Evolutionary conservation across 805 yeast species (phyloP).

Genomic region (Huiozyma naganishii): DNA sequence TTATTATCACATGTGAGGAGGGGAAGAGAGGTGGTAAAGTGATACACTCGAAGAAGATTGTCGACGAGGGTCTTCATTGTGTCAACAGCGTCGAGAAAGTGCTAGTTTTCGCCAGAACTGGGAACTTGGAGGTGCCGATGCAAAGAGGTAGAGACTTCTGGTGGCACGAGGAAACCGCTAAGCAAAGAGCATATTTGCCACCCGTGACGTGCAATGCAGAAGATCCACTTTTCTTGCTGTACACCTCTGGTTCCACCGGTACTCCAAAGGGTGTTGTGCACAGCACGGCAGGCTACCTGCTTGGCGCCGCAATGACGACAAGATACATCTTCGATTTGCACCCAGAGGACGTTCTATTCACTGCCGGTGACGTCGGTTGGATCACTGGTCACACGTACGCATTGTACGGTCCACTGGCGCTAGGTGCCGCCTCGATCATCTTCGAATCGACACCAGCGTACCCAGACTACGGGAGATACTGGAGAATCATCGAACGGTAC

Average conservation of each 20-base stretch:
- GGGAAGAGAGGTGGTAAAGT: slow-evolving; percentile 93
- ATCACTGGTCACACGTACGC: slow-evolving; percentile 97
- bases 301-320: slow-evolving; percentile 87
- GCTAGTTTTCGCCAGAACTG: slow-evolving; percentile 82
- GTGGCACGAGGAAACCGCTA: slow-evolving; percentile 87
- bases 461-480: slow-evolving; percentile 89
- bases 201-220: slow-evolving; percentile 82
- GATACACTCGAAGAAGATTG: slow-evolving; percentile 85
- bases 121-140: slow-evolving; percentile 61
- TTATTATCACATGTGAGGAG: slow-evolving; percentile 90
- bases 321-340: slow-evolving; percentile 91
- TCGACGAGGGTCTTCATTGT: slow-evolving; percentile 79
- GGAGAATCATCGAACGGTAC: slow-evolving; percentile 88
- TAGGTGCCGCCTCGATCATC: slow-evolving; percentile 85
- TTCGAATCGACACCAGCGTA: slow-evolving; percentile 98
- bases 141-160: slow-evolving; percentile 74
- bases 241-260: slow-evolving; percentile 97
- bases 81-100: slow-evolving; percentile 71
- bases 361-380: slow-evolving; percentile 99
- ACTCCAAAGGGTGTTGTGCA: slow-evolving; percentile 98
- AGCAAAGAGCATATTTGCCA: slow-evolving; percentile 76
- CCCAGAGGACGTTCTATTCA: slow-evolving; percentile 76
- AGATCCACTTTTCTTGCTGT: slow-evolving; percentile 89
- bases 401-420: slow-evolving; percentile 80
- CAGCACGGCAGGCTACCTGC: slow-evolving; percentile 84